A percentile compares a stretch with the other conserved stretches of the same genome.
These are phyloP conservation scores for Cladosporium austrohemisphaericum DNA, from an alignment of 2,329 filamentous ascomycete genomes.

Conservation along the genomic window DNA sequence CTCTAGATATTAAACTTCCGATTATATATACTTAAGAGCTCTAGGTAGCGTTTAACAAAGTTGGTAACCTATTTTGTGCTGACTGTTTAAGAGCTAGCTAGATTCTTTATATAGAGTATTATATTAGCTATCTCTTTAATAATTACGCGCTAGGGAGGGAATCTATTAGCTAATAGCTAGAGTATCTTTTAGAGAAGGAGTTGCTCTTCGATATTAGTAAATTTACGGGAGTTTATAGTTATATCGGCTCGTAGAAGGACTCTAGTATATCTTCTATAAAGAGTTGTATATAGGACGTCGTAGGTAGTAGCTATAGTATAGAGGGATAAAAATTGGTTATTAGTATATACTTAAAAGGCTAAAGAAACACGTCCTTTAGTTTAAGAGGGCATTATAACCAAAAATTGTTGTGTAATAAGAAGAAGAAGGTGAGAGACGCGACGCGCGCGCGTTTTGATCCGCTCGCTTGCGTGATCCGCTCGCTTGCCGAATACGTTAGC, in stretches of 20 bases:
- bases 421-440: too few relatives aligned
- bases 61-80: constrained; percentile 5
- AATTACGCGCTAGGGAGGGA: constrained; percentile 1
- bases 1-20: constrained; percentile 7
- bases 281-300: constrained; percentile 2
- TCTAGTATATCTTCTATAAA: neutral
- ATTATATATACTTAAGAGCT: neutral
- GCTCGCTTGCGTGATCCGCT: neutral
- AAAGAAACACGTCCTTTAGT: constrained; percentile 12
- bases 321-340: constrained; percentile 1
- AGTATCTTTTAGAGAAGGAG: constrained; percentile 14
- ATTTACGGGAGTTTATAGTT: constrained; percentile 7
- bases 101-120: constrained; percentile 9
- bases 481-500: constrained; percentile 3
- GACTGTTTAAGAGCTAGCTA: constrained; percentile 7
- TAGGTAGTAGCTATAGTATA: constrained; percentile 6
- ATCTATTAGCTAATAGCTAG: constrained; percentile 7
- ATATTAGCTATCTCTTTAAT: constrained; percentile 15
- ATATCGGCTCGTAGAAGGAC: neutral
- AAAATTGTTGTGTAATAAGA: too few relatives aligned
- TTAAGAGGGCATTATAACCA: constrained; percentile 11
- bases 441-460: too few relatives aligned
- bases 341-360: constrained; percentile 3
- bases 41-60: neutral
- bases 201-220: constrained; percentile 3